phyloP scores from a whole-genome alignment of 2,329 filamentous ascomycete genomes.

The Akanthomyces muscarius region DNA sequence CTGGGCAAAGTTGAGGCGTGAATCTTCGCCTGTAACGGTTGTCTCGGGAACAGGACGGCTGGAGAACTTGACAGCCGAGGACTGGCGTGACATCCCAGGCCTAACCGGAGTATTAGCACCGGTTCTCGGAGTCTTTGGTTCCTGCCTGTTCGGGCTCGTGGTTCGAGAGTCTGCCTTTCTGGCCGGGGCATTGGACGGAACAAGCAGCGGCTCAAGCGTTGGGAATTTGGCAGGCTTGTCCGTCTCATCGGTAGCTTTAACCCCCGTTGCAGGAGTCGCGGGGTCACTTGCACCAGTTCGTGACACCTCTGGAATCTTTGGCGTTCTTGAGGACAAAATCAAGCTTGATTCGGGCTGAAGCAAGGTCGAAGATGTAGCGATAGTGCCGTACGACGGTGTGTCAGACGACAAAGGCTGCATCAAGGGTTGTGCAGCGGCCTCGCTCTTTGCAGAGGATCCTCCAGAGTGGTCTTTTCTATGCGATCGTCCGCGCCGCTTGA shows the following conservation, averaged over 20 bases:
- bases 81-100: conserved; percentile 49
- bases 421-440: not conserved
- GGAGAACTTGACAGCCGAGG: conserved; percentile 60
- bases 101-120: conserved; percentile 28
- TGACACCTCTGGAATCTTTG: conserved; percentile 17
- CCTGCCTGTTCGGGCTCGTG: conserved; percentile 25
- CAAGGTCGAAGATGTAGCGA: conserved; percentile 4
- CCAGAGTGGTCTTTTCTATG: not conserved
- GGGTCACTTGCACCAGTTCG: not conserved
- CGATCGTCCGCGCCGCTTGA: conserved; percentile 3
- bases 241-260: not conserved
- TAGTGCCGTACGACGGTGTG: conserved; percentile 13
- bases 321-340: not conserved
- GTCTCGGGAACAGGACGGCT: conserved; percentile 70
- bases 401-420: not conserved
- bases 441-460: not conserved
- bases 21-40: conserved; percentile 57
- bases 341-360: conserved; percentile 1
- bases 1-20: conserved; percentile 65
- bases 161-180: conserved; percentile 21
- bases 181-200: not conserved
- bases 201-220: not conserved
- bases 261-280: not conserved
- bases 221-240: conserved; percentile 1
- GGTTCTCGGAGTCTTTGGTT: conserved; percentile 5